Conservation (phyloP, 305 asterid species). For the Petunia hybrid region DNA sequence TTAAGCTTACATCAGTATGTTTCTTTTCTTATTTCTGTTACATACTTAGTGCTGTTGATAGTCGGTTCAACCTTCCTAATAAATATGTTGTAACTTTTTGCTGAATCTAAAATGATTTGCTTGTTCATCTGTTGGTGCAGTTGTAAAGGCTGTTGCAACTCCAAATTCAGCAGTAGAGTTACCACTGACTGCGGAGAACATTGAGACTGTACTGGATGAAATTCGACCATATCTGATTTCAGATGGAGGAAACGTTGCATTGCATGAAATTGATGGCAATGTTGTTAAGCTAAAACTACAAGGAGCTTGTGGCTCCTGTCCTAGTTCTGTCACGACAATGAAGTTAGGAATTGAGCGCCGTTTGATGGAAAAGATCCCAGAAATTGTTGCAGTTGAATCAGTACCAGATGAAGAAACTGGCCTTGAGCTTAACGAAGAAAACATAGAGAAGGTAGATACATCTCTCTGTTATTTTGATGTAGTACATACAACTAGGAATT, state of each 20-base stretch:
- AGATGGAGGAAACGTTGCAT: conserved; percentile 98
- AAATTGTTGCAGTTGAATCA: conserved; percentile 90
- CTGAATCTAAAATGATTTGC: conserved; percentile 26
- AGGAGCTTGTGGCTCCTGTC: conserved; percentile 99
- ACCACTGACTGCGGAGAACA: conserved; percentile 91
- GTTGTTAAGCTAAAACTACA: conserved; percentile 83
- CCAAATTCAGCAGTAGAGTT: conserved; percentile 69
- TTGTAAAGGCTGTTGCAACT: conserved; percentile 74
- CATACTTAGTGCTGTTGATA: not conserved
- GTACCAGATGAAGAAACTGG: conserved; percentile 97
- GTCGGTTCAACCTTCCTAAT: not conserved
- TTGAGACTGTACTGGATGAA: conserved; percentile 92
- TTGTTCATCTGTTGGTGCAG: conserved; percentile 47
- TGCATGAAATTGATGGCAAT: conserved; percentile 96
- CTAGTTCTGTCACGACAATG: conserved; percentile 87
- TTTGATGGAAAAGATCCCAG: conserved; percentile 93
- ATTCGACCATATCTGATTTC: conserved; percentile 92
- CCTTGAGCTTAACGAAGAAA: conserved; percentile 89
- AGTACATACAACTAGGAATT: not conserved
- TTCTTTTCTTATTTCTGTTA: not conserved
- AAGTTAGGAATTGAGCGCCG: conserved; percentile 96
- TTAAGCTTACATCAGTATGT: not conserved
- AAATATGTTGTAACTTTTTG: not conserved
- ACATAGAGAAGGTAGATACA: conserved; percentile 79
- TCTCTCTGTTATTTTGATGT: not conserved